A percentile compares a stretch with the other conserved stretches of the same genome.
Conservation (phyloP, 805 yeast species). For the Suhomyces sp. region DNA sequence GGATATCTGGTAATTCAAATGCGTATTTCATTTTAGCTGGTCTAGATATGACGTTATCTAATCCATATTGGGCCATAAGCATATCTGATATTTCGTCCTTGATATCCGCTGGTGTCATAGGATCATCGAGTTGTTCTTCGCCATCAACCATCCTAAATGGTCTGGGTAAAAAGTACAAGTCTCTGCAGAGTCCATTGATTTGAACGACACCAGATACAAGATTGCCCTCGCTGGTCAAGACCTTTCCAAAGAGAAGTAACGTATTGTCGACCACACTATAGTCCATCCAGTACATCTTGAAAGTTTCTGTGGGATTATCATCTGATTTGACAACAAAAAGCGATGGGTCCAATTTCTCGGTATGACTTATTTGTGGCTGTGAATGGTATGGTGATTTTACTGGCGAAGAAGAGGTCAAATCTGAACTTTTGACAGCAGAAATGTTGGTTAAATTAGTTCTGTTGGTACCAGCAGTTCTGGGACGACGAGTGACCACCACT, state of each 20-base stretch:
- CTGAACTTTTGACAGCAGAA: conserved; percentile 34
- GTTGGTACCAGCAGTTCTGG: conserved; percentile 42
- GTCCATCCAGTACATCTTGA: conserved; percentile 89
- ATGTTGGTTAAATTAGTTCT: conserved; percentile 43
- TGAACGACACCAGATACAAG: conserved; percentile 78
- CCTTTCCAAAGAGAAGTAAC: conserved; percentile 78
- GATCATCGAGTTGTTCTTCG: conserved; percentile 35
- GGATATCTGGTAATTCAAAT: conserved; percentile 79
- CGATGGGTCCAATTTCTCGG: conserved; percentile 34
- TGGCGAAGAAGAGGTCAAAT: conserved; percentile 24
- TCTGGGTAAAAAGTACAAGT: conserved; percentile 77
- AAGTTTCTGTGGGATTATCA: conserved; percentile 32
- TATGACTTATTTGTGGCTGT: conserved; percentile 22
- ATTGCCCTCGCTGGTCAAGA: conserved; percentile 55
- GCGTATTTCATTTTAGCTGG: conserved; percentile 80
- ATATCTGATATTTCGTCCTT: conserved; percentile 74
- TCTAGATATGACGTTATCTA: conserved; percentile 63
- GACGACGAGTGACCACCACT: conserved; percentile 53
- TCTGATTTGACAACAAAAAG: conserved; percentile 18
- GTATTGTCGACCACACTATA: conserved; percentile 73
- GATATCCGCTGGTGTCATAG: conserved; percentile 60
- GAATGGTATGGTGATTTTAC: conserved; percentile 13
- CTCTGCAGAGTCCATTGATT: conserved; percentile 65
- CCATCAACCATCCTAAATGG: conserved; percentile 38
- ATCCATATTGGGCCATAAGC: conserved; percentile 59